These are phyloP conservation scores for Phytophthora pini DNA, from an alignment of 352 stramenopile genomes.

Conservation along the genomic window DNA sequence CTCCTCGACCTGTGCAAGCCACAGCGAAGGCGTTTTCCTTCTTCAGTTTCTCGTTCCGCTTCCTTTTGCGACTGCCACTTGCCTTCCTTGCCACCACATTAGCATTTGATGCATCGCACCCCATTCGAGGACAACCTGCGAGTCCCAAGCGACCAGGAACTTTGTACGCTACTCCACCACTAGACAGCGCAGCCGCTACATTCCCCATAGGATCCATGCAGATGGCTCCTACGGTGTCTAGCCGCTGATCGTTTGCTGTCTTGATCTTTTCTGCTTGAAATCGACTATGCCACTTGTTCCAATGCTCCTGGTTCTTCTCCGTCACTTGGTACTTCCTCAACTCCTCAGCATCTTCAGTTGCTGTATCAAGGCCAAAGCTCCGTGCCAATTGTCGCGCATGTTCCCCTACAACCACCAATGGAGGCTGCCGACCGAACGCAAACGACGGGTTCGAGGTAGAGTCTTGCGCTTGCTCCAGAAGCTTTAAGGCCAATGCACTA, in stretches of 20 bases:
- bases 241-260: slow-evolving; percentile 5
- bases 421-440: slow-evolving; percentile 54
- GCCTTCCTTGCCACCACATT: background rate
- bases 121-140: slow-evolving; percentile 69
- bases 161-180: slow-evolving; percentile 73
- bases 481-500: slow-evolving; percentile 46
- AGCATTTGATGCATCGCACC: slow-evolving; percentile 55
- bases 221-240: slow-evolving; percentile 74
- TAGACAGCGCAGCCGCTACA: slow-evolving; percentile 67
- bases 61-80: slow-evolving; percentile 22
- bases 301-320: slow-evolving; percentile 35
- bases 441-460: slow-evolving; percentile 14
- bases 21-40: slow-evolving; percentile 53
- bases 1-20: slow-evolving; percentile 66
- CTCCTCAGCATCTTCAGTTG: slow-evolving; percentile 17
- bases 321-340: slow-evolving; percentile 53
- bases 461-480: slow-evolving; percentile 40
- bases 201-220: slow-evolving; percentile 63
- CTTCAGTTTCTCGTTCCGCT: slow-evolving; percentile 12
- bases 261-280: slow-evolving; percentile 25
- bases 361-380: slow-evolving; percentile 48
- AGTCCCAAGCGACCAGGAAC: slow-evolving; percentile 68
- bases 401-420: slow-evolving; percentile 64
- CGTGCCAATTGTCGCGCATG: slow-evolving; percentile 42
- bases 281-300: slow-evolving; percentile 55